Evolutionary conservation across 345 rosid species (phyloP), one percentile per base, ranked within the genome.

Genomic region (Carallia pectinifolia): DNA sequence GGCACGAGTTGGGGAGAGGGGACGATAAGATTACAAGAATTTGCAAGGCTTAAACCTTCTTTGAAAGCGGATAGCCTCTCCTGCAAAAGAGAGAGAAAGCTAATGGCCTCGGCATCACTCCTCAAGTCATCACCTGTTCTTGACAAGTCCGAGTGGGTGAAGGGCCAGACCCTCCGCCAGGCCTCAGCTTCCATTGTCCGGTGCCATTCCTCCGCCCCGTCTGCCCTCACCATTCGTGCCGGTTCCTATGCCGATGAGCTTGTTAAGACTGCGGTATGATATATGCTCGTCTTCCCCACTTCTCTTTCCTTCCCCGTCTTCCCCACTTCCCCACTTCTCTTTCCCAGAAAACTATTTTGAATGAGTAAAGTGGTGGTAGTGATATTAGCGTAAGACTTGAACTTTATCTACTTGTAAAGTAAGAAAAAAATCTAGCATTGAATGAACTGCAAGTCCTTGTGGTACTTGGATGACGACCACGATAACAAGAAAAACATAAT

Each of bases 221-320:
- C 86, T 0, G 68, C 74, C 44, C 81, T 91, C 67, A 72, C 90
- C 71, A 72, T 90, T 79, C 94, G 89, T 16, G 95, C 97, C 18
- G 81, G 85, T 56, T 79, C 97, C 75, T 94, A 94, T 65, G 95
- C 96, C 5, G 98, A 94, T 72, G 98, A 94, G 89, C 98, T 94
- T 58, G 85, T 94, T 75, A 88, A 90, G 85, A 94, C 97, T 7
- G 97, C 97, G 75, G 97, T 91, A 87, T 74, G 92, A 44, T 44
- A 44, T 1, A 12, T 44, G 4, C 1, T 23, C 23, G 23, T 23
- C 16, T 44, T 44, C 4, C 13, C 3, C 48, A 44, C 50, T 44
- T 12, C 50, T 44, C 50, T 44, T 44, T 12, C 50, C 50, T 10
- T 44, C 17, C 2, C 50, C 23, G 23, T 23, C 23, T 23, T 23